A percentile compares a stretch with the other conserved stretches of the same genome.
phyloP scores from a whole-genome alignment of 176 grass and related monocot genomes.

The Secale cereale region DNA sequence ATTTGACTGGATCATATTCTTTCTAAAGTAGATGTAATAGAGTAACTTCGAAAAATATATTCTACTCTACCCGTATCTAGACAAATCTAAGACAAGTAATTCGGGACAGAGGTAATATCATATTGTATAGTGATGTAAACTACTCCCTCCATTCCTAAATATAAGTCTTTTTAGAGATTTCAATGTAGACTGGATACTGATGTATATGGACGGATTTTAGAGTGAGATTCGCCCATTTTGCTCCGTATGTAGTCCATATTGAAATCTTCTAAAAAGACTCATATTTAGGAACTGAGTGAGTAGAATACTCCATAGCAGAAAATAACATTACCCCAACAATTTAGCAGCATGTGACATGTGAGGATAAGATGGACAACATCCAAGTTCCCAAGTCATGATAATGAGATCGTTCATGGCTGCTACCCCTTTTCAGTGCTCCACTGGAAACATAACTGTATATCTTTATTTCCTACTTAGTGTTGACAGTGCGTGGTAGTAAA shows the following conservation, averaged over 20 bases:
- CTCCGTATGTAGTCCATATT: too few species aligned
- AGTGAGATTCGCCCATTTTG: too few species aligned
- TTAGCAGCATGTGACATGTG: neutral
- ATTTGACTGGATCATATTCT: neutral
- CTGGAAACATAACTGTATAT: neutral
- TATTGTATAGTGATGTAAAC: neutral
- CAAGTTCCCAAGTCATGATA: neutral
- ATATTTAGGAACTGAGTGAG: too few species aligned
- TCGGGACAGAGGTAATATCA: too few species aligned
- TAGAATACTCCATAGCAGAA: neutral
- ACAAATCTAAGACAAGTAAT: too few species aligned
- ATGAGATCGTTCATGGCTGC: neutral
- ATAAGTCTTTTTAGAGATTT: too few species aligned
- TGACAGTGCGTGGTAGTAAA: neutral
- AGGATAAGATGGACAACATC: conserved; percentile 9
- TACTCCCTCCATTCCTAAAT: too few species aligned
- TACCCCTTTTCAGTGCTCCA: neutral
- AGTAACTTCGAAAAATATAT: neutral
- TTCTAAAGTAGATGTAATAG: conserved; percentile 8
- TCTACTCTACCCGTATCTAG: too few species aligned
- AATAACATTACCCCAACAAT: neutral
- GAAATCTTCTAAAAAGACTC: too few species aligned
- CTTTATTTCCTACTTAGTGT: neutral
- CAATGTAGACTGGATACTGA: too few species aligned
- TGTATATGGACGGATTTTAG: too few species aligned